Conservation (phyloP, 768 basidiomycete species). For the Tricholoma flavovirens region DNA sequence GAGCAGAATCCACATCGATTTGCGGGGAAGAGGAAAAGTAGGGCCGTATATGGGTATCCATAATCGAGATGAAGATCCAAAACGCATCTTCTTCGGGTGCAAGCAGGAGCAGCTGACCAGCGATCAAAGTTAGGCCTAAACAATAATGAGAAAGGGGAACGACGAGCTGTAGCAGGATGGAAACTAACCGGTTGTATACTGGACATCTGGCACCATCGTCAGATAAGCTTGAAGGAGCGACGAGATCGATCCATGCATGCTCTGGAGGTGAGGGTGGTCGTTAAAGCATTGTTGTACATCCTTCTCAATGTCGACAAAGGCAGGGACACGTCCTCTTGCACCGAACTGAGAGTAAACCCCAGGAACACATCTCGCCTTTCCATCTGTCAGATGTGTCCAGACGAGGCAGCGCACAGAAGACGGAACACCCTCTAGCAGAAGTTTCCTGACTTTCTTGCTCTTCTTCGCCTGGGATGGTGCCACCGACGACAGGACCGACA, state of each 20-base stretch:
- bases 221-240: constrained; percentile 68
- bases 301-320: constrained; percentile 47
- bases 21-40: constrained; percentile 66
- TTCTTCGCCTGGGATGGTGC: constrained; percentile 63
- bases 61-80: constrained; percentile 84
- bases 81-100: constrained; percentile 87
- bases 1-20: constrained; percentile 68
- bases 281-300: constrained; percentile 52
- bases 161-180: not conserved
- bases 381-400: constrained; percentile 78
- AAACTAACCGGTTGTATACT: constrained; percentile 54
- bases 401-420: constrained; percentile 80
- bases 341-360: constrained; percentile 63
- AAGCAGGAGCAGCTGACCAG: constrained; percentile 65
- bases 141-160: constrained; percentile 1
- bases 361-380: constrained; percentile 62
- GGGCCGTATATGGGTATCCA: constrained; percentile 77
- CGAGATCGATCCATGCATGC: constrained; percentile 49
- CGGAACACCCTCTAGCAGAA: constrained; percentile 75
- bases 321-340: constrained; percentile 47
- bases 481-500: constrained; percentile 51
- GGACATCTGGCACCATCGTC: constrained; percentile 80
- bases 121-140: constrained; percentile 62
- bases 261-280: constrained; percentile 54
- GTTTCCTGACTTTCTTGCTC: constrained; percentile 71